A percentile compares a stretch with the other conserved stretches of the same genome.
These are phyloP conservation scores for Cladosporium sp. DNA, from an alignment of 2,329 filamentous ascomycete genomes.

Conservation along the genomic window DNA sequence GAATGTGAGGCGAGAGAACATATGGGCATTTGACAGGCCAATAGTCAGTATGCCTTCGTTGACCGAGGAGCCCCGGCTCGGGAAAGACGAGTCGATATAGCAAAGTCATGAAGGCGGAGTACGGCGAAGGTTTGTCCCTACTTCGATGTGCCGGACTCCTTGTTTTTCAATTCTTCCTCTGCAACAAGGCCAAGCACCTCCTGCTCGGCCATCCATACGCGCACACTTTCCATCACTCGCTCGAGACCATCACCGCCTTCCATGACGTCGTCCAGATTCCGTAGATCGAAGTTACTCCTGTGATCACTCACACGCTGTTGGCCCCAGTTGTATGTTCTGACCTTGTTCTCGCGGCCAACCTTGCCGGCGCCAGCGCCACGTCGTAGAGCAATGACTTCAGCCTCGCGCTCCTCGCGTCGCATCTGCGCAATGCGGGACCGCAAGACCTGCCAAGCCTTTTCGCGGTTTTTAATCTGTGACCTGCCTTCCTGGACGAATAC, in stretches of 20 bases:
- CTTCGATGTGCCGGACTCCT: slow-evolving; percentile 7
- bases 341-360: slow-evolving; percentile 88
- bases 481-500: slow-evolving; percentile 91
- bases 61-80: too few relatives aligned
- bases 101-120: too few relatives aligned
- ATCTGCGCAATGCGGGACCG: slow-evolving; percentile 76
- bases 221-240: slow-evolving; percentile 72
- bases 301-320: slow-evolving; percentile 86
- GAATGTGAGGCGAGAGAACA: too few relatives aligned
- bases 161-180: slow-evolving; percentile 25
- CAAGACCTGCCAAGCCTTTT: slow-evolving; percentile 80
- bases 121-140: neutral
- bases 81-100: too few relatives aligned
- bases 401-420: slow-evolving; percentile 76
- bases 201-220: slow-evolving; percentile 67
- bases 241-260: slow-evolving; percentile 69
- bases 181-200: slow-evolving; percentile 65
- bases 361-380: slow-evolving; percentile 73
- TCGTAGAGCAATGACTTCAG: slow-evolving; percentile 68
- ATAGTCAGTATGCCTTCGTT: too few relatives aligned
- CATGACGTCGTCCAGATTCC: slow-evolving; percentile 77
- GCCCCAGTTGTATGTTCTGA: slow-evolving; percentile 81
- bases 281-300: slow-evolving; percentile 71
- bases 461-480: slow-evolving; percentile 84
- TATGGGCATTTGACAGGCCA: too few relatives aligned